Evolutionary conservation across 495 filamentous ascomycete species (phyloP).

Genomic region (Trichoderma parareesei): DNA sequence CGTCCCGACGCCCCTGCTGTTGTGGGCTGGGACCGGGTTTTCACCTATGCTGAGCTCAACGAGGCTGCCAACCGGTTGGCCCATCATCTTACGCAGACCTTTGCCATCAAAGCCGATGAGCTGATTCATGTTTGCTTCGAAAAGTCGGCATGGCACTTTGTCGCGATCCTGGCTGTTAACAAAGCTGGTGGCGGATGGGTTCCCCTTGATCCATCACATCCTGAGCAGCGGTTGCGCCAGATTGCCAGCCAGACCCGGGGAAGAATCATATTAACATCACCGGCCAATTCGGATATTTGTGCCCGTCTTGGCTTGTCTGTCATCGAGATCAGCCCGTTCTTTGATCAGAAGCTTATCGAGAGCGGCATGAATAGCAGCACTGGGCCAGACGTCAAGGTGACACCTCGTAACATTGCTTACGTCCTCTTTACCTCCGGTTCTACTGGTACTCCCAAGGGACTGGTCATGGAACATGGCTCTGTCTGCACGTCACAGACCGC

Average conservation of each 20-base stretch:
- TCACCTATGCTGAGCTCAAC: neutral
- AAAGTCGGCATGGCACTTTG: slow-evolving; percentile 44
- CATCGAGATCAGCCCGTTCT: neutral
- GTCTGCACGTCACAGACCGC: slow-evolving; percentile 21
- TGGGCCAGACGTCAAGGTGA: slow-evolving; percentile 33
- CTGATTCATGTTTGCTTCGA: slow-evolving; percentile 49
- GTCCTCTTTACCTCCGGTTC: slow-evolving; percentile 48
- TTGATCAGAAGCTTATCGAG: neutral
- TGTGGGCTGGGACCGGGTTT: neutral
- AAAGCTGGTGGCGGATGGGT: slow-evolving; percentile 7
- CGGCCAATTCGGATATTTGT: neutral
- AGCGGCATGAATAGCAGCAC: neutral
- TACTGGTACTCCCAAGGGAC: slow-evolving; percentile 42
- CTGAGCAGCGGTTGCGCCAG: slow-evolving; percentile 35
- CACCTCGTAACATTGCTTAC: slow-evolving; percentile 37
- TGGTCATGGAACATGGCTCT: slow-evolving; percentile 34
- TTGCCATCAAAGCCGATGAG: slow-evolving; percentile 41
- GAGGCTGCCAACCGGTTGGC: slow-evolving; percentile 25
- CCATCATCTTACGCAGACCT: slow-evolving; percentile 26
- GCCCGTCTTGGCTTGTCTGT: neutral
- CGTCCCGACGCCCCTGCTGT: slow-evolving; percentile 18
- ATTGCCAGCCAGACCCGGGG: neutral
- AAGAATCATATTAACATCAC: neutral
- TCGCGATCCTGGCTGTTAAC: slow-evolving; percentile 37
- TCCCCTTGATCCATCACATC: slow-evolving; percentile 32